Conservation (phyloP, 2,329 filamentous ascomycete genomes). For the Verticillium nubilum region DNA sequence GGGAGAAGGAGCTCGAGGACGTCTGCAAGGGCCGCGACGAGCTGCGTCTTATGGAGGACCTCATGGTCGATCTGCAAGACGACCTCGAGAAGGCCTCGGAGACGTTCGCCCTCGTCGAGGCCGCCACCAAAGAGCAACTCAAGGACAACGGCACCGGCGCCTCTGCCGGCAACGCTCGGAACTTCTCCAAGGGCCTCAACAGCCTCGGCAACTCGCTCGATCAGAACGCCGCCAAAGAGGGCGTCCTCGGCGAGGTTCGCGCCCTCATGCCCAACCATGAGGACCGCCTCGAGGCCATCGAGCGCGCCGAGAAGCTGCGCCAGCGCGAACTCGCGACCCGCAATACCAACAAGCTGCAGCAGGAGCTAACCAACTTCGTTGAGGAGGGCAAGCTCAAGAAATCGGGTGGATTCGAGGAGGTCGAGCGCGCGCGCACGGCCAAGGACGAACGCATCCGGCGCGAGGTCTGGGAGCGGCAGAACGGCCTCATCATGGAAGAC, state of each 20-base stretch:
- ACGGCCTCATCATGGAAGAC: slow-evolving; percentile 41
- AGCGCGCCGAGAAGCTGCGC: slow-evolving; percentile 87
- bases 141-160: slow-evolving; percentile 59
- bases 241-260: slow-evolving; percentile 85
- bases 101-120: slow-evolving; percentile 91
- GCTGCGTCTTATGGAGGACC: slow-evolving; percentile 92
- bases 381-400: slow-evolving; percentile 91
- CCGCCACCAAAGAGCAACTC: slow-evolving; percentile 97
- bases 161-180: slow-evolving; percentile 45
- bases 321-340: slow-evolving; percentile 83
- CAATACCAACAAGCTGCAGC: slow-evolving; percentile 69
- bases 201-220: slow-evolving; percentile 53
- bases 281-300: slow-evolving; percentile 86
- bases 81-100: slow-evolving; percentile 92
- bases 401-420: slow-evolving; percentile 90
- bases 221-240: slow-evolving; percentile 80
- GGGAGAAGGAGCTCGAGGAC: slow-evolving; percentile 94
- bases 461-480: slow-evolving; percentile 69
- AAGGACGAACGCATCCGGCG: slow-evolving; percentile 83
- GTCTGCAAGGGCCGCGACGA: slow-evolving; percentile 95
- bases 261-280: slow-evolving; percentile 94
- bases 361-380: slow-evolving; percentile 81
- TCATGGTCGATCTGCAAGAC: slow-evolving; percentile 86
- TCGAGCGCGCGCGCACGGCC: slow-evolving; percentile 74
- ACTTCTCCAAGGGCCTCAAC: slow-evolving; percentile 47